A percentile compares a stretch with the other conserved stretches of the same genome.
These are phyloP conservation scores for Backusella morwellensis DNA, from an alignment of 192 early-diverging fungal species.

Conservation along the genomic window DNA sequence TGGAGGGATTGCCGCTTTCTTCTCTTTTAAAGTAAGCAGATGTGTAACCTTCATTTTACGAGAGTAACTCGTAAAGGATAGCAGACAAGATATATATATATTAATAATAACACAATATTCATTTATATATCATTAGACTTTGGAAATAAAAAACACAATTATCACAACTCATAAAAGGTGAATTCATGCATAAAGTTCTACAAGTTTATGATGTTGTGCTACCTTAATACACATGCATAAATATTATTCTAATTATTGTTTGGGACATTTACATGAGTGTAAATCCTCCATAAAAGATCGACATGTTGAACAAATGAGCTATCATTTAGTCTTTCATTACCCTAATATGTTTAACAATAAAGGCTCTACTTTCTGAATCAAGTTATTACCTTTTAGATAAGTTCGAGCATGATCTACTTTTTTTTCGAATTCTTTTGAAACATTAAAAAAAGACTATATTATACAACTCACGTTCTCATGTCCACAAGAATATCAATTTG, in stretches of 20 bases:
- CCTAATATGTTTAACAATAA: background rate
- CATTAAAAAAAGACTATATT: background rate
- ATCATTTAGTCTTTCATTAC: background rate
- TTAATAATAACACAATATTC: background rate
- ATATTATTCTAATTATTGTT: background rate
- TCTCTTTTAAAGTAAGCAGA: background rate
- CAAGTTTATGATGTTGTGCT: background rate
- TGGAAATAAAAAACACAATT: background rate
- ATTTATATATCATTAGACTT: background rate
- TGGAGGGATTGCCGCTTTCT: background rate
- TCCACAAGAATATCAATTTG: background rate
- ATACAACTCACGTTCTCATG: background rate
- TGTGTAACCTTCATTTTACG: background rate
- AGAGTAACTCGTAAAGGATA: background rate
- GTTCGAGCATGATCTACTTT: background rate
- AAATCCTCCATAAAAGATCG: background rate
- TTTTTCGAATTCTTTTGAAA: background rate
- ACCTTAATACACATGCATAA: background rate
- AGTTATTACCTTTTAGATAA: background rate
- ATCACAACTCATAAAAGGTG: background rate
- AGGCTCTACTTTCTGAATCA: background rate
- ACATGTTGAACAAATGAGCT: background rate
- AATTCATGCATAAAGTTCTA: background rate
- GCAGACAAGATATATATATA: background rate
- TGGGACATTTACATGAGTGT: background rate